phyloP scores from a whole-genome alignment of 129 eudicot species.

The Helianthus annuus region HanXRQr2.0-SUNRISE NC_035445.2:95237553-95238052 shows the following conservation, averaged over 20 bases:
- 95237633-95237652: conserved; percentile 24
- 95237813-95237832: neutral
- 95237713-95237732: conserved; percentile 76
- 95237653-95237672: conserved; percentile 25
- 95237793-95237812: neutral
- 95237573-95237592: conserved; percentile 16
- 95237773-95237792: neutral
- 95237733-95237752: conserved; percentile 1
- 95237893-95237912: neutral
- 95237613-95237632: conserved; percentile 26
- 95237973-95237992: conserved; percentile 1
- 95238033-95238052: conserved; percentile 96
- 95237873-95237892: conserved; percentile 5
- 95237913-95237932: neutral
- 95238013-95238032: conserved; percentile 47
- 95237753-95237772: neutral
- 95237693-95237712: conserved; percentile 92
- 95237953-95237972: neutral
- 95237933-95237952: neutral
- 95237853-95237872: conserved; percentile 16
- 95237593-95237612: conserved; percentile 22
- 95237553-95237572: conserved; percentile 10
- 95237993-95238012: conserved; percentile 9
- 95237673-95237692: conserved; percentile 19
- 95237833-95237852: conserved; percentile 7